Conservation (phyloP, 441 rosid genomes). For the Aquilaria agallochum region DNA sequence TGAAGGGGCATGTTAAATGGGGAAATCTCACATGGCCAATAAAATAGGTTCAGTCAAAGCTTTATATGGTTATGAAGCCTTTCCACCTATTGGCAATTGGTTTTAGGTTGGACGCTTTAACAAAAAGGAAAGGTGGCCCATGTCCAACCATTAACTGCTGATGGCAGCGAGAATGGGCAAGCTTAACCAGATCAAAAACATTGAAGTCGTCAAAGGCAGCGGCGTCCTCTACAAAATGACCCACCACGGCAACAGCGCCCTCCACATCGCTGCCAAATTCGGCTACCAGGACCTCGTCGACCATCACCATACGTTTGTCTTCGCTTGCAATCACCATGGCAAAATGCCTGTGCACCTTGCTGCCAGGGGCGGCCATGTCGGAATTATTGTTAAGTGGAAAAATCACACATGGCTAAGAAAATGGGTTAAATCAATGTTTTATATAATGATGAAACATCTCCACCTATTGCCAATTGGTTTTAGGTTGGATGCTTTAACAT, state of each 20-base stretch:
- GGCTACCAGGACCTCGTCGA: constrained; percentile 11
- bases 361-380: constrained; percentile 6
- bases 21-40: no score
- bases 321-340: not conserved
- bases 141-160: not conserved
- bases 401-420: not conserved
- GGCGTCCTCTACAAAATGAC: constrained; percentile 8
- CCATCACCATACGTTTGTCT: not conserved
- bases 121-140: no score
- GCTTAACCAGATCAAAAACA: not conserved
- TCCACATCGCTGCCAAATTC: constrained; percentile 15
- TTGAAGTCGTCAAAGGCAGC: not conserved
- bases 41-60: no score
- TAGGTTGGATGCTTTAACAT: no score
- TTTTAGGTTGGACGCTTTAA: no score
- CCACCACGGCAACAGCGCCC: not conserved
- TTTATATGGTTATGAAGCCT: no score
- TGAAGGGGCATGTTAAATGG: no score
- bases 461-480: no score
- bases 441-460: no score
- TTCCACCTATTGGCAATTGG: no score
- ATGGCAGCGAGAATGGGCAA: constrained; percentile 8
- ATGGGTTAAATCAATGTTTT: no score
- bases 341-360: constrained; percentile 14
- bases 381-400: not conserved